A percentile compares a stretch with the other conserved stretches of the same genome.
Conservation (phyloP, 768 basidiomycete species). For the Tephrocybe sp. region DNA sequence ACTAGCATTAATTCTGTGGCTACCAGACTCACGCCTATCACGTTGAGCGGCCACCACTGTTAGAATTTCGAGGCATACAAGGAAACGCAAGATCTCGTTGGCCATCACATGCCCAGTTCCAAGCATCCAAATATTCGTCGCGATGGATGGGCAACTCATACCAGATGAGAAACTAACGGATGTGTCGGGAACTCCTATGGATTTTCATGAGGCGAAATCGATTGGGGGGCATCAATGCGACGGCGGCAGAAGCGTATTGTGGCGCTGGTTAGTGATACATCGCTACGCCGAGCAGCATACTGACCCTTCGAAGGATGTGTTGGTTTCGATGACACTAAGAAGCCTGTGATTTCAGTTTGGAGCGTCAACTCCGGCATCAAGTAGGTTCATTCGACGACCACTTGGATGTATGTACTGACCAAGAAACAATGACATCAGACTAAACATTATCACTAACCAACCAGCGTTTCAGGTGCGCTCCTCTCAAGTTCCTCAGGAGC, state of each 20-base stretch:
- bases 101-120: slow-evolving; percentile 37
- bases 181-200: slow-evolving; percentile 38
- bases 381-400: slow-evolving; percentile 17
- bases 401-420: not conserved
- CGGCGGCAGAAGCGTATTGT: slow-evolving; percentile 32
- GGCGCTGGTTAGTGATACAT: slow-evolving; percentile 32
- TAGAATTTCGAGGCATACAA: slow-evolving; percentile 47
- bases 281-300: not conserved
- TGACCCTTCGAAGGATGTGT: slow-evolving; percentile 32
- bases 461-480: slow-evolving; percentile 39
- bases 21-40: slow-evolving; percentile 39
- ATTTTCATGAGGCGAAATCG: slow-evolving; percentile 41
- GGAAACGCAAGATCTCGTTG: slow-evolving; percentile 37
- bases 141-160: slow-evolving; percentile 38
- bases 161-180: slow-evolving; percentile 38
- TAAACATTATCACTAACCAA: slow-evolving; percentile 46
- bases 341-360: slow-evolving; percentile 41
- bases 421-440: slow-evolving; percentile 21
- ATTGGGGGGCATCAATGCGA: slow-evolving; percentile 40
- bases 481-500: not conserved
- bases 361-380: slow-evolving; percentile 47
- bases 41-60: slow-evolving; percentile 44
- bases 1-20: slow-evolving; percentile 38
- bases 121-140: slow-evolving; percentile 37
- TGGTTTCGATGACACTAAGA: slow-evolving; percentile 37